These are phyloP conservation scores for Penicillium sclerotigenum DNA, from an alignment of 2,329 filamentous ascomycete genomes.

Conservation along the genomic window DNA sequence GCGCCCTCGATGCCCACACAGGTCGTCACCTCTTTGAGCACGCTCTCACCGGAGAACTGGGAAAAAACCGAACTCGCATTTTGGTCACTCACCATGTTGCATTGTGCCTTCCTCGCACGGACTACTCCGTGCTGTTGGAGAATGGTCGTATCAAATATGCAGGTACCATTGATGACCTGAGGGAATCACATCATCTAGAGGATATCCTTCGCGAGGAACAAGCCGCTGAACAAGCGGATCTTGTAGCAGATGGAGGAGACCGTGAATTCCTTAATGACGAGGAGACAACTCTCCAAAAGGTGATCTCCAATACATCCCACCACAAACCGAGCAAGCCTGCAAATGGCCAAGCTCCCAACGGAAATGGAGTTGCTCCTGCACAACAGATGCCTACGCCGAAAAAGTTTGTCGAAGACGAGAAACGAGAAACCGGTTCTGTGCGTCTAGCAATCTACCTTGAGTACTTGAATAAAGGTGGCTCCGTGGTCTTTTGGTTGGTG, in stretches of 20 bases:
- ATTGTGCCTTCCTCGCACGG: constrained; percentile 66
- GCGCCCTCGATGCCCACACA: constrained; percentile 75
- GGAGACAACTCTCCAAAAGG: constrained; percentile 21
- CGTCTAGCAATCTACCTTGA: constrained; percentile 63
- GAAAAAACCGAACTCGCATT: constrained; percentile 67
- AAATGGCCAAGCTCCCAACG: constrained; percentile 11
- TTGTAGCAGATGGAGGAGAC: constrained; percentile 6
- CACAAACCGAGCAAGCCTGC: constrained; percentile 5
- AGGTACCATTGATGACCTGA: constrained; percentile 61
- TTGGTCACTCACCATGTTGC: constrained; percentile 78
- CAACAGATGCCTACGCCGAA: constrained; percentile 44
- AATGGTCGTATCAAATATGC: constrained; percentile 64
- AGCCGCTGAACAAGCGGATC: constrained; percentile 44
- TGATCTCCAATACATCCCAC: constrained; percentile 21
- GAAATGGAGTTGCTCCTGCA: constrained; percentile 19
- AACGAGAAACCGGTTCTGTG: constrained; percentile 67
- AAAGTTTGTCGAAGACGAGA: constrained; percentile 75
- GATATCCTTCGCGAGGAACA: constrained; percentile 41
- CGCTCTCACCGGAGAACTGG: constrained; percentile 68
- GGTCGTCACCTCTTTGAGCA: constrained; percentile 76
- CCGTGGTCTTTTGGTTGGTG: constrained; percentile 57
- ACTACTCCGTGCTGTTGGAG: constrained; percentile 70
- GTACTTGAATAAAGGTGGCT: constrained; percentile 67
- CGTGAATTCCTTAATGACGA: constrained; percentile 12
- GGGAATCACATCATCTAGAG: constrained; percentile 40